Percentiles rank a stretch among this genome's conserved stretches.
Conservation (phyloP, 306 rosid species). For the Albizia julibrissin region DNA sequence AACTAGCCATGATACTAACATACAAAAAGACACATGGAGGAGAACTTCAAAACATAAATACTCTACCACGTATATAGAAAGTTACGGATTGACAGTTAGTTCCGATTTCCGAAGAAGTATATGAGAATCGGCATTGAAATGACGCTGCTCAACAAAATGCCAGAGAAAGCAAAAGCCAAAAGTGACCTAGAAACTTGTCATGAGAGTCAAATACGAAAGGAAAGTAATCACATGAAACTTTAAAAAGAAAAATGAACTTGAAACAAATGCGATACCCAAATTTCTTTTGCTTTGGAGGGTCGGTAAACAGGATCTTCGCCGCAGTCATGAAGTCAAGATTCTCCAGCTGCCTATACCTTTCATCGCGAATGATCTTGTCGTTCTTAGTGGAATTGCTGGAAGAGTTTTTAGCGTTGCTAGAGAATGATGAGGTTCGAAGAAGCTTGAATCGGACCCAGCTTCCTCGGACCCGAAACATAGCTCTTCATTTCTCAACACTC, state of each 20-base stretch:
- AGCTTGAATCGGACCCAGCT: conserved; percentile 44
- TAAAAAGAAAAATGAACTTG: neutral
- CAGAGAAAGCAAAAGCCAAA: conserved; percentile 15
- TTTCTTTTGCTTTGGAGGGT: conserved; percentile 61
- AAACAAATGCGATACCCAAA: conserved; percentile 60
- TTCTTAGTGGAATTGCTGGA: conserved; percentile 13
- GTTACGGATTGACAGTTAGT: neutral
- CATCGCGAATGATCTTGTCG: conserved; percentile 17
- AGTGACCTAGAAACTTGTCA: neutral
- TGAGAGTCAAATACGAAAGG: neutral
- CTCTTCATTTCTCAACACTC: neutral
- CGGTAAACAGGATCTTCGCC: conserved; percentile 76
- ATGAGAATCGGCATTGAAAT: neutral
- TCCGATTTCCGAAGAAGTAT: neutral
- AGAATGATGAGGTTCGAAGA: conserved; percentile 39
- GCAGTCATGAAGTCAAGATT: conserved; percentile 72
- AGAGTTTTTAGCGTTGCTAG: conserved; percentile 27
- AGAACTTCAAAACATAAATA: neutral
- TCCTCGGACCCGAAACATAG: conserved; percentile 56
- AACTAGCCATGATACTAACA: neutral
- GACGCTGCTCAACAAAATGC: conserved; percentile 47
- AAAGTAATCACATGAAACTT: neutral
- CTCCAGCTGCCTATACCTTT: conserved; percentile 63
- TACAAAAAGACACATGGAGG: neutral
- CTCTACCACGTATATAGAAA: neutral